phyloP scores from a whole-genome alignment of 2,329 filamentous ascomycete genomes.

The Fusarium robinianum region DNA sequence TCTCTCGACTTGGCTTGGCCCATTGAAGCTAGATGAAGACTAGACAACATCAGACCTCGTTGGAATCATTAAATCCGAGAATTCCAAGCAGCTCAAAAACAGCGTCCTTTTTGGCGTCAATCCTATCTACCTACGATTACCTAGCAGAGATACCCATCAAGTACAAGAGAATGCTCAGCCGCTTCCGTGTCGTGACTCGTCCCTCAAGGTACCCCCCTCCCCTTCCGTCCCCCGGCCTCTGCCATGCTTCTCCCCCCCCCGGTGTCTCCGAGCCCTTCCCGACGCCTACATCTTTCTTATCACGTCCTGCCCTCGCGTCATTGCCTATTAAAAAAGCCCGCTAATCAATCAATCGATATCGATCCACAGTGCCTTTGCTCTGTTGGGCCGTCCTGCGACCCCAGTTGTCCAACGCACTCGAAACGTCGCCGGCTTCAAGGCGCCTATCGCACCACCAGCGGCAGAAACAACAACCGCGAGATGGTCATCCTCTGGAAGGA shows the following conservation, averaged over 20 bases:
- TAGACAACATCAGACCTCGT: background rate
- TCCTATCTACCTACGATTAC: background rate
- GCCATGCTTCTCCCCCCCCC: background rate
- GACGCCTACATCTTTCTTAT: too few relatives aligned
- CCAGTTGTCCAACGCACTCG: slow-evolving; percentile 7
- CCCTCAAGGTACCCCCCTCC: slow-evolving; percentile 20
- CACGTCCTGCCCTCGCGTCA: too few relatives aligned
- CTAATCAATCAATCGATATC: slow-evolving; percentile 17
- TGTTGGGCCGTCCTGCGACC: slow-evolving; percentile 19
- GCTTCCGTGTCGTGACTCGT: slow-evolving; percentile 17
- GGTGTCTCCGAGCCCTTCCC: background rate
- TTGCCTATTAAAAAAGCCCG: background rate
- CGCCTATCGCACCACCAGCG: background rate
- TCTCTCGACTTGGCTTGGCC: too few relatives aligned
- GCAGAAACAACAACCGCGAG: slow-evolving; percentile 1
- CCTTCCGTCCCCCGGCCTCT: background rate
- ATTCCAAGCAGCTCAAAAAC: background rate
- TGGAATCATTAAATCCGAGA: background rate
- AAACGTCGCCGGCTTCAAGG: slow-evolving; percentile 10
- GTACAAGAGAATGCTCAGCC: slow-evolving; percentile 26
- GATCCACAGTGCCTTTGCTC: slow-evolving; percentile 15
- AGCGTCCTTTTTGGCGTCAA: slow-evolving; percentile 1
- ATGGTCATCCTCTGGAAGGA: slow-evolving; percentile 18
- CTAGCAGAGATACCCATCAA: background rate
- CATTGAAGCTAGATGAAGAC: background rate